A percentile compares a stretch with the other conserved stretches of the same genome.
Evolutionary conservation across 306 rosid species (phyloP).

Genomic region (Benincasa hispida): DNA sequence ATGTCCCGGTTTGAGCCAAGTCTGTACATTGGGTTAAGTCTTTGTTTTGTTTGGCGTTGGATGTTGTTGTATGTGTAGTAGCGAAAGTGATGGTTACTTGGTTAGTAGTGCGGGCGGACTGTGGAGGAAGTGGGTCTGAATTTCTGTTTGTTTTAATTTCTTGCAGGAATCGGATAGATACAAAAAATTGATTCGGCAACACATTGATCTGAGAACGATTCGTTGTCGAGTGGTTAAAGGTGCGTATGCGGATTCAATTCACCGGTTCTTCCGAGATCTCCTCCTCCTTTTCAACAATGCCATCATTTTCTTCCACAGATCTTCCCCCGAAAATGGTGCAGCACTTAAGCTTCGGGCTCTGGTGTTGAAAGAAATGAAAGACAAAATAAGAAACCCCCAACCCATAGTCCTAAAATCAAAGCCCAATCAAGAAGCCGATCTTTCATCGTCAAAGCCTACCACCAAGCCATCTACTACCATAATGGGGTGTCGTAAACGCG

Average conservation of each 20-base stretch:
- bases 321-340: slow-evolving; percentile 20
- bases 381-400: slow-evolving; percentile 3
- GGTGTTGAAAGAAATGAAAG: slow-evolving; percentile 29
- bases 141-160: neutral
- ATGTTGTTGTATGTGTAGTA: too few species aligned
- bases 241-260: slow-evolving; percentile 9
- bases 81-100: neutral
- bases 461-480: slow-evolving; percentile 16
- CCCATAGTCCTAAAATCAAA: neutral
- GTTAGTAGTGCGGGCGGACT: neutral
- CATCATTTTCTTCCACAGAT: slow-evolving; percentile 25
- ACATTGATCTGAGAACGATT: slow-evolving; percentile 30
- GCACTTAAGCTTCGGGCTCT: slow-evolving; percentile 25
- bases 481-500: slow-evolving; percentile 18
- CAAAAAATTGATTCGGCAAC: slow-evolving; percentile 29
- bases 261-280: slow-evolving; percentile 34
- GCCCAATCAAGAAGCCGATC: slow-evolving; percentile 12
- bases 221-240: slow-evolving; percentile 29
- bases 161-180: slow-evolving; percentile 35
- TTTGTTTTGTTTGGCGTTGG: too few species aligned
- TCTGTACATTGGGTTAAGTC: too few species aligned
- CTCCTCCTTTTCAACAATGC: slow-evolving; percentile 35
- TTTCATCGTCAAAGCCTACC: slow-evolving; percentile 4
- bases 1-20: neutral
- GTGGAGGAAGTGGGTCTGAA: neutral